Base-by-base conservation (phyloP, 2,329 filamentous ascomycete genomes). In the Fusarium lyarnte region DNA sequence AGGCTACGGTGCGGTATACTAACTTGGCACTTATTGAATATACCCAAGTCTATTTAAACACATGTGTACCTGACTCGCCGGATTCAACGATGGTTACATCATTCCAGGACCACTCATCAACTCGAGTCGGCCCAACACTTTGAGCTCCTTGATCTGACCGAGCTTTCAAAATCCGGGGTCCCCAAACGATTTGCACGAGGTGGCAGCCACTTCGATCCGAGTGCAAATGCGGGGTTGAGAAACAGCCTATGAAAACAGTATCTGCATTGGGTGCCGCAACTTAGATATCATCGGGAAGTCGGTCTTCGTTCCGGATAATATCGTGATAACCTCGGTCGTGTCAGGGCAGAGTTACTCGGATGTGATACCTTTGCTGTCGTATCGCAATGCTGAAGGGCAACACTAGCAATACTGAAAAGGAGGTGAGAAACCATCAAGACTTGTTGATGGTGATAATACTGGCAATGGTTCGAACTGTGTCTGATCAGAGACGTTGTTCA, bases 171-270 rank as follows among this genome's bases (percentile, higher is more conserved):
- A 53, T 55, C 45, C 55, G 41, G 59, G 41, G 45, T 38, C 57
- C 35, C 60, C 60, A 61, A 59, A 68, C 59, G 36, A 47, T 67
- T 58, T 42, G 62, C 58, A 60, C 45, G 52, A 63, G 58, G 66
- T 63, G 47, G 46, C 55, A 73, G 46, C 38, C 62, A 23, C 58
- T 73, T 47, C 23, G 42, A 66, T 66, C 75, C 65, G 63, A 65
- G 69, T 77, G 70, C 67, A 63, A 65, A 60, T 77, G 75, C 70
- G 75, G 75, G 74, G 73, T 70, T 67, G 27, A 49, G 52, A 21
- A 46, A 47, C 47, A 60, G 27, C 25, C 29, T 57, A 36, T 46
- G 33, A 23, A 57, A 29, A 54, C 39, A 21, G 41, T 33, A 68
- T 36, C 29, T 64, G 53, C 49, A 43, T 36, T 46, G 41, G 55